Conservation (phyloP, 2,329 filamentous ascomycete genomes). For the Aspergillus sp. region DNA sequence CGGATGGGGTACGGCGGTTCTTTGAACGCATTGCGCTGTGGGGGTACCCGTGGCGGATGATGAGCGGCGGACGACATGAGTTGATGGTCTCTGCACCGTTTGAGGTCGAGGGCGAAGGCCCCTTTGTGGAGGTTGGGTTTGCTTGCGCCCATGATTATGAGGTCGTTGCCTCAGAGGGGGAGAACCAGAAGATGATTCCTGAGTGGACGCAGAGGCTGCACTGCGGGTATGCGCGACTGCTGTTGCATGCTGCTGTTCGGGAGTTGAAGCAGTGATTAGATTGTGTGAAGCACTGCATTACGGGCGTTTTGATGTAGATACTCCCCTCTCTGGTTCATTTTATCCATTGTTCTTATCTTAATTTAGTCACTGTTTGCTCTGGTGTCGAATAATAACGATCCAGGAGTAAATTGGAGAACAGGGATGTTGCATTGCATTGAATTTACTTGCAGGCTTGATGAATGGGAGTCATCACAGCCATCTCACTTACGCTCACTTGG, state of each 20-base stretch:
- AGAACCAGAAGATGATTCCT: constrained; percentile 23
- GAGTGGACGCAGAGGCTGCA: constrained; percentile 21
- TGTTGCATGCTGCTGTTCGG: constrained; percentile 22
- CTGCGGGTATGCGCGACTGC: constrained; percentile 23
- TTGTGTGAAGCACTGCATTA: neutral
- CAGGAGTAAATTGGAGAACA: no score
- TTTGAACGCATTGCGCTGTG: constrained; percentile 25
- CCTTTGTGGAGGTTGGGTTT: constrained; percentile 26
- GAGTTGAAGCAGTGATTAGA: constrained; percentile 11
- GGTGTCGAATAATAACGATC: no score
- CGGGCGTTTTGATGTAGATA: neutral
- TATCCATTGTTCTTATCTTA: no score
- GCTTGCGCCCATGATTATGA: constrained; percentile 27
- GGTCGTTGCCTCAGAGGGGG: constrained; percentile 19
- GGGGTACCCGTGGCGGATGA: constrained; percentile 29
- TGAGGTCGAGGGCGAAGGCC: constrained; percentile 4
- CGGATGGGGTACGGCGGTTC: constrained; percentile 18
- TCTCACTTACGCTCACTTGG: no score
- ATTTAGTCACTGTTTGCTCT: no score
- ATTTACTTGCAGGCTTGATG: no score
- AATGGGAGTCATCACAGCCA: no score
- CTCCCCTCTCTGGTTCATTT: neutral
- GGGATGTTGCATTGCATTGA: no score
- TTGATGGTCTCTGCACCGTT: constrained; percentile 25
- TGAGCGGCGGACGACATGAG: constrained; percentile 25